Percentiles rank a stretch among this genome's conserved stretches.
Evolutionary conservation across 2,329 filamentous ascomycete species (phyloP).

Genomic region (Colletotrichum magnum): DNA sequence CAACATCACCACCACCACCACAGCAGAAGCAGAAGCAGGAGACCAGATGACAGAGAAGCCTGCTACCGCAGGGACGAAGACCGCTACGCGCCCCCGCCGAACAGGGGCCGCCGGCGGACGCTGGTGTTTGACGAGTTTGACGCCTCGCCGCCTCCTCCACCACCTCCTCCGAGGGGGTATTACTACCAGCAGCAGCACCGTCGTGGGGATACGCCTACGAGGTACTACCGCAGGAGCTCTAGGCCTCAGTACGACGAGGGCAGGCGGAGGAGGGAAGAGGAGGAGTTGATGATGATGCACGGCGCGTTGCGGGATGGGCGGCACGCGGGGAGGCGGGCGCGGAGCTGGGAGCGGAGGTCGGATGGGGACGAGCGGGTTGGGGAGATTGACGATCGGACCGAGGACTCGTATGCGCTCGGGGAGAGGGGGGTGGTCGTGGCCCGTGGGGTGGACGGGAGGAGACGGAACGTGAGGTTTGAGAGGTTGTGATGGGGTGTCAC

Average conservation of each 20-base stretch:
- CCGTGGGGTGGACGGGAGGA: slow-evolving; percentile 7
- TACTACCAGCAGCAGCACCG: not conserved
- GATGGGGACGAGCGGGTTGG: slow-evolving; percentile 23
- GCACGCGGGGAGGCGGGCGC: not conserved
- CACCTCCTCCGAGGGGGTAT: not conserved
- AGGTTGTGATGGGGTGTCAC: not conserved
- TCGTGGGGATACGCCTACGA: not conserved
- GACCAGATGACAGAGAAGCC: not conserved
- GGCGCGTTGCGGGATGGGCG: slow-evolving; percentile 11
- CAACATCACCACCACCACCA: no score
- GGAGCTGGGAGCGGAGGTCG: slow-evolving; percentile 28
- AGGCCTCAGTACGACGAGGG: not conserved
- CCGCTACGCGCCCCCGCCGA: not conserved
- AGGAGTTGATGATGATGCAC: slow-evolving; percentile 6
- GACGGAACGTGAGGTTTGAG: slow-evolving; percentile 3
- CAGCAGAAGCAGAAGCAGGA: no score
- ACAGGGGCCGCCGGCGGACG: not conserved
- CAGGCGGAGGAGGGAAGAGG: not conserved
- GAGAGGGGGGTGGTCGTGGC: slow-evolving; percentile 4
- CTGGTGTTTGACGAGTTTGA: slow-evolving; percentile 9
- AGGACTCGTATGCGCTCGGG: slow-evolving; percentile 18
- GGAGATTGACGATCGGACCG: slow-evolving; percentile 24
- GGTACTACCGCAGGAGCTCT: not conserved
- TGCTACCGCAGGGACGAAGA: not conserved
- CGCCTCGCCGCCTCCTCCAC: not conserved